Evolutionary conservation across 73 alveolate genomes (phyloP).

Genomic region (Symbiodinium natans): DNA sequence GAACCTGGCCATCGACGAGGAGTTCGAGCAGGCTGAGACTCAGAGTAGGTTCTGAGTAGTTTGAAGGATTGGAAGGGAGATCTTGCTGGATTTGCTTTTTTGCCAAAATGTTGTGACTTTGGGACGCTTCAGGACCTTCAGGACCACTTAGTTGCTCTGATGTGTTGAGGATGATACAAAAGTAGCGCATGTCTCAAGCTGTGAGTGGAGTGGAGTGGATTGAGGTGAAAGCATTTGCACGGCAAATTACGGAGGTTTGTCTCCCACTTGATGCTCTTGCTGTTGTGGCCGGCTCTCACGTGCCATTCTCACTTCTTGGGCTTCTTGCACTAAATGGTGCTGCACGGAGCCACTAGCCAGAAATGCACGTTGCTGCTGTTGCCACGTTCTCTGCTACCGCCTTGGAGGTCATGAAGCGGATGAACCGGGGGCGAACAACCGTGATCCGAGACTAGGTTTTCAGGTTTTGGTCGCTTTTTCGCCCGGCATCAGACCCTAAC

Average conservation of each 20-base stretch:
- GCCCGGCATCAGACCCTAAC: too few relatives aligned
- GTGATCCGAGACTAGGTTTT: conserved; percentile 43
- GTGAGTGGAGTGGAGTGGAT: background rate
- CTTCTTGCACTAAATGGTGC: too few relatives aligned
- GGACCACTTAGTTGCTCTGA: background rate
- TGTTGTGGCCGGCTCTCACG: background rate
- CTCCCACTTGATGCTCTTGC: background rate
- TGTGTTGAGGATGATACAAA: background rate
- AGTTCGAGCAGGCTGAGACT: conserved; percentile 34
- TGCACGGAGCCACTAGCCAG: too few relatives aligned
- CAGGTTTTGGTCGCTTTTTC: too few relatives aligned
- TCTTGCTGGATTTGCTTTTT: background rate
- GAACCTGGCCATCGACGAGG: conserved; percentile 73
- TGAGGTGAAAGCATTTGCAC: background rate
- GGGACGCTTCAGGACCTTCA: background rate
- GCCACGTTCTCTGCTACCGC: too few relatives aligned
- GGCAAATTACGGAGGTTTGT: background rate
- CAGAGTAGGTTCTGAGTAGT: background rate
- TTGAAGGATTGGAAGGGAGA: too few relatives aligned
- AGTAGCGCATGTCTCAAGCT: background rate
- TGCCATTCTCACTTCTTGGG: background rate
- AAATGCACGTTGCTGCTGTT: too few relatives aligned
- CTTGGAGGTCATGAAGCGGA: conserved; percentile 67
- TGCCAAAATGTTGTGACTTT: too few relatives aligned
- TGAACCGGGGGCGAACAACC: conserved; percentile 60